These are phyloP conservation scores for Psophocarpus tetragonolobus DNA, from an alignment of 306 rosid genomes.

Conservation along the genomic window DNA sequence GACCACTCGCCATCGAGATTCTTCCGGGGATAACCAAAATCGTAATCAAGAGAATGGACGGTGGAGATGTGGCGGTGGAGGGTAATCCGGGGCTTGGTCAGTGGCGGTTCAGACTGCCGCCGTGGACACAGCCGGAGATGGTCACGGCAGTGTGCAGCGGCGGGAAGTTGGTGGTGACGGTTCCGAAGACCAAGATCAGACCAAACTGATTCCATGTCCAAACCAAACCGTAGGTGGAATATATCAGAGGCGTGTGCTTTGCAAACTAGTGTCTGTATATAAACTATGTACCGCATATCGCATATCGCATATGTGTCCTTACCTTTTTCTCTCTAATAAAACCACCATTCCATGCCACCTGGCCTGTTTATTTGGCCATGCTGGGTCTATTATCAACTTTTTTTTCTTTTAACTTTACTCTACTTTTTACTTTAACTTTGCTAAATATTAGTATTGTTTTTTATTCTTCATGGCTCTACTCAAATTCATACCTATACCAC, in stretches of 20 bases:
- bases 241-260: not conserved
- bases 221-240: not conserved
- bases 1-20: conserved; percentile 50
- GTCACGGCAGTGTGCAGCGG: conserved; percentile 45
- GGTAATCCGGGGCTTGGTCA: conserved; percentile 21
- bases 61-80: conserved; percentile 26
- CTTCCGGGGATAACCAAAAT: conserved; percentile 51
- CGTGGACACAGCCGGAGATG: conserved; percentile 50
- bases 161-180: conserved; percentile 56
- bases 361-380: not conserved
- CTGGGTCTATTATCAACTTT: not conserved
- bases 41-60: conserved; percentile 43
- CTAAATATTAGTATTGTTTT: no score
- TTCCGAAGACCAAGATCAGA: conserved; percentile 50
- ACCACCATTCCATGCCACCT: not conserved
- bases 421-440: not conserved
- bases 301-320: not conserved
- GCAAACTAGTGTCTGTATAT: not conserved
- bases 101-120: conserved; percentile 58
- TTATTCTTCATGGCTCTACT: no score
- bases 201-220: conserved; percentile 20
- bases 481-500: no score
- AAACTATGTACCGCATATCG: not conserved
- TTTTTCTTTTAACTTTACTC: not conserved
- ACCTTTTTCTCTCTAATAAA: conserved; percentile 22